A percentile compares a stretch with the other conserved stretches of the same genome.
Evolutionary conservation across 2,329 filamentous ascomycete species (phyloP).

Genomic region (Stemphylium vesicarium): DNA sequence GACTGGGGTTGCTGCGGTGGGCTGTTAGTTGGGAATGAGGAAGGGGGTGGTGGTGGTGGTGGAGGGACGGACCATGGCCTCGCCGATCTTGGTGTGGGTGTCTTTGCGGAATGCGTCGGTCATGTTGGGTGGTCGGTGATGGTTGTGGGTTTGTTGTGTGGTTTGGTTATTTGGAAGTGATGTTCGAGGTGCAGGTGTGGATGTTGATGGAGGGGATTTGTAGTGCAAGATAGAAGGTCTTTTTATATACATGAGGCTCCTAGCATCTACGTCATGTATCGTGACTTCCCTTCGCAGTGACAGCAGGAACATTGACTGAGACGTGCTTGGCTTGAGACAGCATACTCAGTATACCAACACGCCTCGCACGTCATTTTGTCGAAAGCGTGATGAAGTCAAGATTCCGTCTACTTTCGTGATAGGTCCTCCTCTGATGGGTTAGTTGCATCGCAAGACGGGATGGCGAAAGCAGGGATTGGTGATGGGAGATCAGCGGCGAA

Average conservation of each 20-base stretch:
- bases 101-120: conserved; percentile 69
- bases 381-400: background rate
- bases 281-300: conserved; percentile 11
- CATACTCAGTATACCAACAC: background rate
- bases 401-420: conserved; percentile 4
- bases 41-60: background rate
- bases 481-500: conserved; percentile 3
- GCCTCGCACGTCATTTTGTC: conserved; percentile 6
- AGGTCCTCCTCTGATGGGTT: conserved; percentile 10
- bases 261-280: conserved; percentile 33
- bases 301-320: conserved; percentile 15
- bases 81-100: conserved; percentile 61
- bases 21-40: background rate
- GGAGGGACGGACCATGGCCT: conserved; percentile 48
- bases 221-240: conserved; percentile 5
- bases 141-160: conserved; percentile 21
- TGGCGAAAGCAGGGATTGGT: conserved; percentile 12
- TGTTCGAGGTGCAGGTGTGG: conserved; percentile 14
- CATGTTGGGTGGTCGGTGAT: conserved; percentile 60
- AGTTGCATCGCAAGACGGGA: conserved; percentile 7
- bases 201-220: conserved; percentile 21
- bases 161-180: conserved; percentile 28
- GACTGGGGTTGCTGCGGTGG: conserved; percentile 60
- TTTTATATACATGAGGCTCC: conserved; percentile 28
- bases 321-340: conserved; percentile 11